Evolutionary conservation across 1,139 yeast genomes (phyloP).

Genomic region (Saccharomyces hybrid): DNA sequence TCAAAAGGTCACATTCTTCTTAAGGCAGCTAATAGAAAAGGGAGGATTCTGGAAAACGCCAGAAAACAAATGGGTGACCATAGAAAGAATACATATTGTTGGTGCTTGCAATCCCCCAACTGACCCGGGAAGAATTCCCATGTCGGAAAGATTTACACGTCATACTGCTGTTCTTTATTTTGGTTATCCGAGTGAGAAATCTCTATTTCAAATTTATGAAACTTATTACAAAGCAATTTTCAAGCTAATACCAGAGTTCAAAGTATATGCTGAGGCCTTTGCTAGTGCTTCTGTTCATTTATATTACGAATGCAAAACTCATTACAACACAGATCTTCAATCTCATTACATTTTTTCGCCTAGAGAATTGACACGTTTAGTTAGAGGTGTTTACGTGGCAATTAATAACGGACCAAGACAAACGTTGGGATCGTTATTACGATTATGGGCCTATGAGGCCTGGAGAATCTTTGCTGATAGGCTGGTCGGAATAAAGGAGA

Average conservation of each 20-base stretch:
- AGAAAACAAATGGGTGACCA: conserved; percentile 57
- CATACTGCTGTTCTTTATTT: conserved; percentile 65
- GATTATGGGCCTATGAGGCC: conserved; percentile 81
- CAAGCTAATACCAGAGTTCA: conserved; percentile 54
- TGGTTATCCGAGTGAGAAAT: conserved; percentile 66
- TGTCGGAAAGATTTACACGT: conserved; percentile 61
- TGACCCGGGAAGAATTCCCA: conserved; percentile 62
- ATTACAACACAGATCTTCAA: conserved; percentile 36
- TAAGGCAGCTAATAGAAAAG: conserved; percentile 69
- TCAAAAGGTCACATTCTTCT: conserved; percentile 61
- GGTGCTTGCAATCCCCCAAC: conserved; percentile 93
- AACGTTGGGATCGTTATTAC: conserved; percentile 34
- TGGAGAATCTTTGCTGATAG: conserved; percentile 71
- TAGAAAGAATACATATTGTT: conserved; percentile 69
- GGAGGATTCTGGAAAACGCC: conserved; percentile 69
- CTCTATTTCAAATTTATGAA: conserved; percentile 61
- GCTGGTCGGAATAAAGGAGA: conserved; percentile 44
- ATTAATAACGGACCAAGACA: conserved; percentile 34
- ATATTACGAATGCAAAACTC: conserved; percentile 41
- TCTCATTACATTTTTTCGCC: conserved; percentile 77
- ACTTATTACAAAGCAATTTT: conserved; percentile 52
- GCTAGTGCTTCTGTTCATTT: conserved; percentile 62
- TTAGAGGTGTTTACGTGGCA: conserved; percentile 64
- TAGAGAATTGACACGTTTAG: conserved; percentile 86
- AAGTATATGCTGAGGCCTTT: conserved; percentile 46